Evolutionary conservation across 768 basidiomycete genomes (phyloP).

Genomic region (Tephrocybe sp.): DNA sequence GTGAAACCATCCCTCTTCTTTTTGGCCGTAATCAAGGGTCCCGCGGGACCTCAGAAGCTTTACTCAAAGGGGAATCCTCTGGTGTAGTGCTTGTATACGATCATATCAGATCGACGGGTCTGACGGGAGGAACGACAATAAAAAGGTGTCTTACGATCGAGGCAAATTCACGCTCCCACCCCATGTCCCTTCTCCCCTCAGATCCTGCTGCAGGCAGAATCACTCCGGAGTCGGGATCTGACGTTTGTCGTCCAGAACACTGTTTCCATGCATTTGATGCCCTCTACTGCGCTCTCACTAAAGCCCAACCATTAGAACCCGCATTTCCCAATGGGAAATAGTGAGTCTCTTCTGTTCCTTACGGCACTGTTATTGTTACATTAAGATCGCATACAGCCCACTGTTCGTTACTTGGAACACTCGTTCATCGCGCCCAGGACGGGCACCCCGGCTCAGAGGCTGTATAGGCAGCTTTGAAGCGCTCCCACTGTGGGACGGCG

Average conservation of each 20-base stretch:
- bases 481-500: slow-evolving; percentile 67
- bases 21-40: too few relatives aligned
- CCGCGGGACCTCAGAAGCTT: background rate
- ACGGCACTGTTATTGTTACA: background rate
- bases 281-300: slow-evolving; percentile 73
- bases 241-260: slow-evolving; percentile 69
- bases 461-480: slow-evolving; percentile 95
- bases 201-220: slow-evolving; percentile 41
- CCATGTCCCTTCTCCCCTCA: slow-evolving; percentile 59
- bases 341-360: slow-evolving; percentile 54
- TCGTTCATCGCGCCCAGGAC: slow-evolving; percentile 57
- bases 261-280: slow-evolving; percentile 83
- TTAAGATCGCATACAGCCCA: slow-evolving; percentile 49
- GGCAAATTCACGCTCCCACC: slow-evolving; percentile 22
- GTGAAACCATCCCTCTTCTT: too few relatives aligned
- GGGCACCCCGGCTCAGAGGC: slow-evolving; percentile 70
- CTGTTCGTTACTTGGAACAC: slow-evolving; percentile 98
- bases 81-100: background rate
- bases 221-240: slow-evolving; percentile 36
- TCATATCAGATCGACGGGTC: slow-evolving; percentile 8
- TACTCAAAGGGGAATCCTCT: slow-evolving; percentile 7
- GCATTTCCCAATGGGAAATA: slow-evolving; percentile 74
- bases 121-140: slow-evolving; percentile 1
- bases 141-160: slow-evolving; percentile 2
- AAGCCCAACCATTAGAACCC: slow-evolving; percentile 55